A percentile compares a stretch with the other conserved stretches of the same genome.
phyloP scores from a whole-genome alignment of 805 yeast genomes.

The Candida insectorum region DNA sequence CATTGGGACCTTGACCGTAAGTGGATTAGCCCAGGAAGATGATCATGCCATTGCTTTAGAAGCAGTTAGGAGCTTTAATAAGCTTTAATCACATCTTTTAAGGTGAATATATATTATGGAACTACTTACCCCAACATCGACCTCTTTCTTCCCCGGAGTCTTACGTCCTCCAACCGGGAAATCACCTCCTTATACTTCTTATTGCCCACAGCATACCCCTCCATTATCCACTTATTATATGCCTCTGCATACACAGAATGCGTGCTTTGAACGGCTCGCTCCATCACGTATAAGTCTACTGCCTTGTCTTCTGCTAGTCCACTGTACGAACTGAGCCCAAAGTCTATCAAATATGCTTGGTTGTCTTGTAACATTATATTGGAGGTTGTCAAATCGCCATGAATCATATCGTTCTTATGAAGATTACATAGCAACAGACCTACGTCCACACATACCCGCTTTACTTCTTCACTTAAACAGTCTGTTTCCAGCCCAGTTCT shows the following conservation, averaged over 20 bases:
- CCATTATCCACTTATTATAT: slow-evolving; percentile 68
- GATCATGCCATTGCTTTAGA: slow-evolving; percentile 50
- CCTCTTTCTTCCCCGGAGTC: slow-evolving; percentile 91
- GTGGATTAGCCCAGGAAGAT: slow-evolving; percentile 54
- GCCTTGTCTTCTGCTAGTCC: slow-evolving; percentile 86
- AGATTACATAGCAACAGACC: slow-evolving; percentile 68
- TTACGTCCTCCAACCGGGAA: slow-evolving; percentile 72
- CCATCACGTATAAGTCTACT: slow-evolving; percentile 93
- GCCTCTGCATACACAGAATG: slow-evolving; percentile 70
- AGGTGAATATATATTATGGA: neutral
- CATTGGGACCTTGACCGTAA: slow-evolving; percentile 49
- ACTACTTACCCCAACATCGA: slow-evolving; percentile 73
- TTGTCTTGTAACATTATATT: slow-evolving; percentile 56
- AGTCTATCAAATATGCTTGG: slow-evolving; percentile 74
- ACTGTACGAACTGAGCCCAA: slow-evolving; percentile 82
- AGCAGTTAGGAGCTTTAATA: slow-evolving; percentile 17
- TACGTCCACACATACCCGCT: slow-evolving; percentile 46
- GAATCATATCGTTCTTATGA: slow-evolving; percentile 77
- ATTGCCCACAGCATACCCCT: slow-evolving; percentile 52
- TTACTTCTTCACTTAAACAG: slow-evolving; percentile 34
- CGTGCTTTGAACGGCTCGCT: slow-evolving; percentile 86
- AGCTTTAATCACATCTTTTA: too few species aligned
- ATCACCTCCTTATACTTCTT: slow-evolving; percentile 51
- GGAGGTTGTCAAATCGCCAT: slow-evolving; percentile 93
- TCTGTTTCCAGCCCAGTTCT: slow-evolving; percentile 16